Conservation (phyloP, 2,329 filamentous ascomycete genomes). For the Emergomyces pasteurianus region DNA sequence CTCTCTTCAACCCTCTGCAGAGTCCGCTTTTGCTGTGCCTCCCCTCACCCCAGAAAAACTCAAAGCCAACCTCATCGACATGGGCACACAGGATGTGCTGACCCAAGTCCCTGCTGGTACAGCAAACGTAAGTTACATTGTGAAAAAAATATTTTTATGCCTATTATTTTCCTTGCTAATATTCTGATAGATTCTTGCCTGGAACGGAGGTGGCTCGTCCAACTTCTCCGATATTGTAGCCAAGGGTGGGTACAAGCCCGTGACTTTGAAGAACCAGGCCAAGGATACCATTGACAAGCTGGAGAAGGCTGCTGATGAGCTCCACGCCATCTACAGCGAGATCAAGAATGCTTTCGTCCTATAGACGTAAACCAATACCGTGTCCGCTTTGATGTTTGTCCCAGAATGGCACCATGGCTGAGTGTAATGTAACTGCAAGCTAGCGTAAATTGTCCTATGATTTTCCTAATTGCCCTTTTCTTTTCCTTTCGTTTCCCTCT, state of each 20-base stretch:
- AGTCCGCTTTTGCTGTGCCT: slow-evolving; percentile 84
- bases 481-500: neutral
- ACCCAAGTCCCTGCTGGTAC: slow-evolving; percentile 75
- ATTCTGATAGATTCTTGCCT: slow-evolving; percentile 60
- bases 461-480: neutral
- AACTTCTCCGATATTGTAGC: slow-evolving; percentile 80
- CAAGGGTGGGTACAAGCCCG: slow-evolving; percentile 56
- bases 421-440: neutral
- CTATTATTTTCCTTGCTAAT: slow-evolving; percentile 15
- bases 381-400: too few relatives aligned
- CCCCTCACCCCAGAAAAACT: slow-evolving; percentile 86
- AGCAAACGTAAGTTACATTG: slow-evolving; percentile 52
- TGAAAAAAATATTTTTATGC: neutral
- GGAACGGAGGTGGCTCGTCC: slow-evolving; percentile 91
- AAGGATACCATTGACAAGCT: slow-evolving; percentile 36
- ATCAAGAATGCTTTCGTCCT: slow-evolving; percentile 28
- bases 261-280: slow-evolving; percentile 28
- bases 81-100: slow-evolving; percentile 69
- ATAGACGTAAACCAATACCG: slow-evolving; percentile 33
- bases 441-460: neutral
- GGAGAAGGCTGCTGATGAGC: slow-evolving; percentile 32
- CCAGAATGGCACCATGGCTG: neutral
- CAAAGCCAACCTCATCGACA: slow-evolving; percentile 74
- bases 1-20: slow-evolving; percentile 79
- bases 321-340: slow-evolving; percentile 38